A percentile compares a stretch with the other conserved stretches of the same genome.
phyloP scores from a whole-genome alignment of 805 yeast species.

The Saturnispora saitoi region DNA sequence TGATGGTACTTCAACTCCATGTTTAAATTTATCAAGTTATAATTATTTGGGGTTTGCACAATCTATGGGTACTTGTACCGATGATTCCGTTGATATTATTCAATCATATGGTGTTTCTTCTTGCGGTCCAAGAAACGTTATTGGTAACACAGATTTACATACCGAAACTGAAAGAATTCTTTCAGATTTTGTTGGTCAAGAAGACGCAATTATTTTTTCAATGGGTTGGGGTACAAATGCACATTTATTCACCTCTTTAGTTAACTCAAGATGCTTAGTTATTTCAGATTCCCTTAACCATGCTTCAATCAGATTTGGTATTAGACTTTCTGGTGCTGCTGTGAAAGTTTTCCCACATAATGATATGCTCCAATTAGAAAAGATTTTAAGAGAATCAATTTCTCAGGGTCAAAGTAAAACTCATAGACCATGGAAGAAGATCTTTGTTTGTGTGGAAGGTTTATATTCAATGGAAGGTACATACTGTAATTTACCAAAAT shows the following conservation, averaged over 20 bases:
- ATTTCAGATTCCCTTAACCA: conserved; percentile 93
- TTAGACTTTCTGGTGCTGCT: conserved; percentile 84
- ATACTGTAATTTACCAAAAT: conserved; percentile 67
- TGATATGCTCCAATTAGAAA: conserved; percentile 75
- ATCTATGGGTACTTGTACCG: conserved; percentile 86
- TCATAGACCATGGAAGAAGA: conserved; percentile 93
- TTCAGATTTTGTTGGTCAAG: conserved; percentile 86
- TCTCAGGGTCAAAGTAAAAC: conserved; percentile 91
- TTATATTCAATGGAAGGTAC: conserved; percentile 91
- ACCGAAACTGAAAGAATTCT: conserved; percentile 62
- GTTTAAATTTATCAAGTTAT: conserved; percentile 82
- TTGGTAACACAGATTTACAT: conserved; percentile 75
- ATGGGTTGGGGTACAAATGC: conserved; percentile 98
- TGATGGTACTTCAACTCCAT: conserved; percentile 67
- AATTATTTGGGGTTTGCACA: conserved; percentile 97
- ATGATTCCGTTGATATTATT: conserved; percentile 54
- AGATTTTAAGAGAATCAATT: conserved; percentile 70
- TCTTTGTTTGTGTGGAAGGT: conserved; percentile 83
- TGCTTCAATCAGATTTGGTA: conserved; percentile 92
- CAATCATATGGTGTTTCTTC: conserved; percentile 68
- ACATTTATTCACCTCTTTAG: conserved; percentile 69
- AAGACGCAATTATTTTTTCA: conserved; percentile 74
- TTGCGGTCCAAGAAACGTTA: conserved; percentile 65
- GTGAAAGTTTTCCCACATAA: conserved; percentile 90
- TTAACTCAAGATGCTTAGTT: conserved; percentile 81